phyloP scores from a whole-genome alignment of 2,329 filamentous ascomycete species.

The Aspergillus ruber region DNA sequence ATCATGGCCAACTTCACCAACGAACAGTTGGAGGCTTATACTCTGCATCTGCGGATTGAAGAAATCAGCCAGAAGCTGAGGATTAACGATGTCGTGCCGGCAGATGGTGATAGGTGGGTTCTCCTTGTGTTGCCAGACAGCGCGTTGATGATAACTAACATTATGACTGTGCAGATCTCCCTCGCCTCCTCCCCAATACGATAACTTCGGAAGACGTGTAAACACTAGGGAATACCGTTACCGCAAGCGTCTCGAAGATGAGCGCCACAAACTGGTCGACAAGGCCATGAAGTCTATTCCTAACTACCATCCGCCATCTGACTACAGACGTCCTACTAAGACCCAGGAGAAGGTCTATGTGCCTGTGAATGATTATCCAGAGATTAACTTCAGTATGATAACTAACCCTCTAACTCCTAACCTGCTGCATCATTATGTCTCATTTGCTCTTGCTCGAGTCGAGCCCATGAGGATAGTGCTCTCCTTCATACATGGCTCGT shows the following conservation, averaged over 20 bases:
- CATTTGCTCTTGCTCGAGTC: conserved; percentile 41
- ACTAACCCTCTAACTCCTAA: conserved; percentile 95
- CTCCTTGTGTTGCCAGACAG: background rate
- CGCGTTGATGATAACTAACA: conserved; percentile 1
- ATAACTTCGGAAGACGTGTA: conserved; percentile 98
- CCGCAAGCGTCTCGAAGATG: conserved; percentile 94
- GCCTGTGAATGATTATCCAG: conserved; percentile 99
- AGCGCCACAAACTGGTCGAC: conserved; percentile 96
- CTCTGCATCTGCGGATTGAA: conserved; percentile 91
- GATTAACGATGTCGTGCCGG: conserved; percentile 97
- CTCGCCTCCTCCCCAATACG: conserved; percentile 92
- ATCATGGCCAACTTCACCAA: conserved; percentile 97
- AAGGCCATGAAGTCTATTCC: conserved; percentile 99
- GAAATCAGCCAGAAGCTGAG: conserved; percentile 99
- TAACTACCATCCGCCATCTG: conserved; percentile 97
- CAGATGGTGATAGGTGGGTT: conserved; percentile 84
- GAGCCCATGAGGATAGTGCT: conserved; percentile 30
- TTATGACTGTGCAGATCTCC: conserved; percentile 61
- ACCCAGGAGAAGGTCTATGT: conserved; percentile 99
- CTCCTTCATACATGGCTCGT: conserved; percentile 22
- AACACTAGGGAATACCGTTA: conserved; percentile 99
- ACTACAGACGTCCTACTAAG: conserved; percentile 98
- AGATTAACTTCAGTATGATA: conserved; percentile 99
- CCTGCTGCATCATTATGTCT: conserved; percentile 18
- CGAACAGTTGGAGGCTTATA: conserved; percentile 96